Evolutionary conservation across 2,329 filamentous ascomycete genomes (phyloP), one percentile per base, ranked within the genome.

Genomic region (Lasiodiplodia sp.): DNA sequence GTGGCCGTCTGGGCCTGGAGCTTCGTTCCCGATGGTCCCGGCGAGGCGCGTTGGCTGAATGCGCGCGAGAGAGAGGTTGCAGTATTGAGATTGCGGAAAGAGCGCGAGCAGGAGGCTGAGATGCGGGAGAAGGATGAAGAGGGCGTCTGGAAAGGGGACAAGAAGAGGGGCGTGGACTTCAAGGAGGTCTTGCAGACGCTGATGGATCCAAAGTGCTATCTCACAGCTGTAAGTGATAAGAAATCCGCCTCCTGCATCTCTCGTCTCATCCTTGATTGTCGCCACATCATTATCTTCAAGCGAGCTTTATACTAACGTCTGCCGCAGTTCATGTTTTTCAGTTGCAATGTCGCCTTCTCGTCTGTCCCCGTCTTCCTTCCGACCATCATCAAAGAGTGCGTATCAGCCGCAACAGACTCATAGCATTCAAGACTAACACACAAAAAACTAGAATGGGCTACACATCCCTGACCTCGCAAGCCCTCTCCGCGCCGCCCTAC

Each of bases 301-400:
- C 6, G 16, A 16, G 8, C 8, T 8, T 18, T n/a, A 21, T 53
- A 14, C 63, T 67, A 28, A 68, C 37, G 10, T 18, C 34, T 16
- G 7, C 21, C 37, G 34, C 23, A 77, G 73, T 80, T 88, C 73
- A 96, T 97, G 87, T 92, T 96, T 84, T 94, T 96, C 83, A 88
- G 91, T 78, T 89, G 91, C 75, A 97, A 97, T 79, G 91, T 96
- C 77, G 91, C 93, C 14, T 97, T 97, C 82, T 90, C 89, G 75
- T 95, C 92, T 25, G 89, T 97, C 77, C 94, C 94, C 2, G 92
- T 96, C 60, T 97, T 97, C 77, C 86, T 97, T 2, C 93, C 93
- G 44, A 93, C 91, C 28, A 93, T 96, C 71, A 86, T 96, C 57
- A 83, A 85, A 69, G 87, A 90, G 76, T 83, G 73, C 68, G 78